Evolutionary conservation across 495 filamentous ascomycete genomes (phyloP).

Genomic region (Penicillium simplicissimum): DNA sequence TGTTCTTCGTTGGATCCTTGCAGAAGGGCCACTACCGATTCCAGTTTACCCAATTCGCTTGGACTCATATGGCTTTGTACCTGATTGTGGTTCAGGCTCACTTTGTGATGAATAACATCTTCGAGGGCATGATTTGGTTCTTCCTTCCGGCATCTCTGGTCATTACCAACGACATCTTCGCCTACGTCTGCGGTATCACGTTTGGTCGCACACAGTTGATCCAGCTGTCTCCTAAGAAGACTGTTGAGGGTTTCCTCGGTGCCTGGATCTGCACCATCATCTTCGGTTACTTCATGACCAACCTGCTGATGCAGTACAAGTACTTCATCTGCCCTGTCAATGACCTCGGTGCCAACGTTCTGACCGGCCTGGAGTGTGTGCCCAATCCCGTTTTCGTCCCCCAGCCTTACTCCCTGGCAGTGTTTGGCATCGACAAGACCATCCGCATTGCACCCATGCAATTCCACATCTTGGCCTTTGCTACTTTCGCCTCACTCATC

Average conservation of each 20-base stretch:
- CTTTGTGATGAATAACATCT: conserved; percentile 99
- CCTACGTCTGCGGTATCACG: conserved; percentile 95
- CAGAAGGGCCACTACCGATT: conserved; percentile 95
- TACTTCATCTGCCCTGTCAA: conserved; percentile 99
- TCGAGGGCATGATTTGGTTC: conserved; percentile 99
- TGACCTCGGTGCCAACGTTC: conserved; percentile 89
- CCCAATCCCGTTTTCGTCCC: conserved; percentile 93
- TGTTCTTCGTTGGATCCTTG: conserved; percentile 97
- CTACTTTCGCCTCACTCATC: conserved; percentile 93
- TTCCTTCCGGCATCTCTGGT: conserved; percentile 94
- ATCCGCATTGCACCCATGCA: conserved; percentile 84
- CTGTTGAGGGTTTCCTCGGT: conserved; percentile 95
- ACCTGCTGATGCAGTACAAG: conserved; percentile 85
- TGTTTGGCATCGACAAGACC: conserved; percentile 59
- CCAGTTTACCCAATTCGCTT: conserved; percentile 98
- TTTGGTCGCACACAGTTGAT: conserved; percentile 97
- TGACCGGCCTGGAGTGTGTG: conserved; percentile 85
- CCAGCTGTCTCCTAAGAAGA: conserved; percentile 99
- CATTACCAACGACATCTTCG: conserved; percentile 98
- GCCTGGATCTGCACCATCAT: conserved; percentile 94
- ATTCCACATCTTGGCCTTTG: conserved; percentile 88
- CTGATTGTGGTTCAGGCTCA: conserved; percentile 97
- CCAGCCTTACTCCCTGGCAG: conserved; percentile 71
- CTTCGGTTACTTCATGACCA: conserved; percentile 81
- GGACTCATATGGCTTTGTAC: conserved; percentile 99